Percentiles rank a stretch among this genome's conserved stretches.
Evolutionary conservation across 1,139 yeast genomes (phyloP).

Genomic region (Scheffersomyces parashehatae): DNA sequence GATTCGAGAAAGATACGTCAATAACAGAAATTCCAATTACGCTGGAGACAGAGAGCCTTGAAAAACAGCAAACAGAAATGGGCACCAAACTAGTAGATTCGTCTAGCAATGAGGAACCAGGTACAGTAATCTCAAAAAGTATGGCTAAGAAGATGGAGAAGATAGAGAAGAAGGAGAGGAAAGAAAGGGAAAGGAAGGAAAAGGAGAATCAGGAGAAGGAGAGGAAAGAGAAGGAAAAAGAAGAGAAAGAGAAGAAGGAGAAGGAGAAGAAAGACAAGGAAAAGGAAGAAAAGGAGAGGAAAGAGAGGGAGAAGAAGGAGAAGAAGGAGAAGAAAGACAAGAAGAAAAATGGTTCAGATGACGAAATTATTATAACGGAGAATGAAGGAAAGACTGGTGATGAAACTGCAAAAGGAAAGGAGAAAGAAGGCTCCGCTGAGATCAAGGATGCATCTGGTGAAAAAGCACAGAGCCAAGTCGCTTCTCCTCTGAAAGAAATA

Average conservation of each 20-base stretch:
- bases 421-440: no score
- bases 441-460: no score
- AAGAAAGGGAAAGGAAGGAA: conserved; percentile 26
- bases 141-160: conserved; percentile 9
- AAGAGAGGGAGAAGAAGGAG: conserved; percentile 13
- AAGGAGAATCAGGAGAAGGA: conserved; percentile 20
- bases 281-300: conserved; percentile 4
- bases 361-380: conserved; percentile 1
- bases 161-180: conserved; percentile 22
- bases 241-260: conserved; percentile 14
- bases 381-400: conserved; percentile 1
- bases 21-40: no score
- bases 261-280: conserved; percentile 1
- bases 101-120: no score
- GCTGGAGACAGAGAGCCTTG: no score
- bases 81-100: no score
- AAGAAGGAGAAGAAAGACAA: conserved; percentile 6
- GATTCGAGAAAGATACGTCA: no score
- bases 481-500: not conserved
- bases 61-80: no score
- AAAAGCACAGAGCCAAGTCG: no score
- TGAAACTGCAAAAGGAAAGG: conserved; percentile 3
- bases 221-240: conserved; percentile 21
- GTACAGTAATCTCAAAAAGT: no score
- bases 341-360: conserved; percentile 2